Base-by-base conservation (phyloP, 2,329 filamentous ascomycete genomes). In the Fusarium keratoplasticum region DNA sequence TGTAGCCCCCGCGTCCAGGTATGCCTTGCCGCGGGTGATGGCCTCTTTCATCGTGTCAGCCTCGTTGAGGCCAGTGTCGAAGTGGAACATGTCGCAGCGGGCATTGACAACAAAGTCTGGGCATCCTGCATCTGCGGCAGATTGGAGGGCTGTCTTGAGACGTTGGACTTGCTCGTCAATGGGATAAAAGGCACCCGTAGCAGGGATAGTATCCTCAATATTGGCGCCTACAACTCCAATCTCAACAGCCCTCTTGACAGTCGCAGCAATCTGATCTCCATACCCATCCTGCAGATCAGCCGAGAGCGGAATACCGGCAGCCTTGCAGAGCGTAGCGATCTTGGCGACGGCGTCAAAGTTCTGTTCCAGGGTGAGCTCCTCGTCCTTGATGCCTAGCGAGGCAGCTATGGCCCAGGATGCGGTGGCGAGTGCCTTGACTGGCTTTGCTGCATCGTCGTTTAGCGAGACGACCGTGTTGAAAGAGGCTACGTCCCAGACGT, bases 261-360 rank as follows among this genome's bases (percentile, higher is more conserved):
- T 86, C 6, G 86, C 83, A 6, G 81, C 84, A 2, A 89, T 83
- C 22, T 77, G 76, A 3, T 84, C 80, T 3, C 86, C 87, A 70
- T 91, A 92, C 0, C 89, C 90, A 74, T 92, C 90, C 78, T 91
- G 89, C 3, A 91, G 78, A 75, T 92, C 90, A 6, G 87, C 88
- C 0, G 87, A 88, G 1, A 92, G 78, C 0, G 89, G 88, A 2
- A 88, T 81, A 7, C 82, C 80, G 40, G 83, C 80, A 14, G 81
- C 74, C 13, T 77, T 77, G 14, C 84, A 84, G 5, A 87, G 78
- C 2, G 82, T 79, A 0, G 85, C 85, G 65, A 92, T 84, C 13
- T 79, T 80, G 5, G 79, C 72, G 38, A 89, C 82, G 13, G 85
- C 85, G 2, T 82, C 79, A 36, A 92, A 80, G 71, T 91, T 91